Evolutionary conservation across 306 rosid species (phyloP), one percentile per base, ranked within the genome.

Genomic region (Castanea crenata): DNA sequence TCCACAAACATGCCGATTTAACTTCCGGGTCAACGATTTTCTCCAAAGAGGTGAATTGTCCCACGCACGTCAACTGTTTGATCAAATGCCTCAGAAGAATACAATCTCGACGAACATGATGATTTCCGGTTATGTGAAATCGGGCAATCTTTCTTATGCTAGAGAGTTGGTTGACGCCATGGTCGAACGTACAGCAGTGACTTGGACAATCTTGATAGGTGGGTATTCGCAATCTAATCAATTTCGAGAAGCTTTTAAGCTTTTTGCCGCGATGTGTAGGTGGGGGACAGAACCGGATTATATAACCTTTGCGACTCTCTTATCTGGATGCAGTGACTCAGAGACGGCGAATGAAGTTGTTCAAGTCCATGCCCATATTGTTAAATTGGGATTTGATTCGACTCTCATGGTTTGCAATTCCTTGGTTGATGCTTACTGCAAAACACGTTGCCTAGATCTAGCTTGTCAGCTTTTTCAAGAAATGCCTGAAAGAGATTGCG

Each of bases 161-260:
- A 84, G 87, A 74, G 84, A 76, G 80, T 59, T 95, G 83, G 89
- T 95, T 80, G 96, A 92, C 62, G 9, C 35, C 80, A 86, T 87
- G 98, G 19, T 58, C 70, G 87, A 91, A 49, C 94, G 92, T 41
- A 85, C 88, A 10, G 90, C 82, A 19, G 98, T 95, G 23, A 81
- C 97, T 0, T 95, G 99, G 99, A 95, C 99, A 11, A 91, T 92
- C 79, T 75, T 95, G 56, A 92, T 95, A 1, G 92, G 92, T 31
- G 92, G 90, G 4, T 92, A 89, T 82, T 84, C 92, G 9, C 83
- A 85, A 55, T 79, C 81, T 62, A 85, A 83, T 34, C 78, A 55
- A 68, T 87, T 88, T 31, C 76, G 59, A 0, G 94, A 89, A 78
- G 98, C 98, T 5, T 85, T 88, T 55, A 54, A 82, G 51, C 97